Evolutionary conservation across 2,329 filamentous ascomycete genomes (phyloP), one percentile per base, ranked within the genome.

Genomic region (Monilinia polystroma): DNA sequence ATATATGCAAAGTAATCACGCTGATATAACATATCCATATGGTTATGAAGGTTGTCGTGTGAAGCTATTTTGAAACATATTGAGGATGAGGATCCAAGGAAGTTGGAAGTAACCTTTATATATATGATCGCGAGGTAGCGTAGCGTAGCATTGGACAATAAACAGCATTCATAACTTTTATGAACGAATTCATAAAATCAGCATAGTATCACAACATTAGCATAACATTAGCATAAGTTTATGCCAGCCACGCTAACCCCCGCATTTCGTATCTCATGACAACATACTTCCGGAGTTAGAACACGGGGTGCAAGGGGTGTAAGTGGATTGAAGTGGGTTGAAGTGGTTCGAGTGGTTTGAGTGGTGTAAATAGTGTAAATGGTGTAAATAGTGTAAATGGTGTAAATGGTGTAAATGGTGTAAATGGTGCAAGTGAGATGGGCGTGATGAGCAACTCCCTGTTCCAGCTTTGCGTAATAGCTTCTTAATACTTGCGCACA

Each of bases 251-350:
- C 58, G 32, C 58, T 62, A 62, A 26, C 58, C 58, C 58, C 58
- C 58, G 58, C 58, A 62, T 62, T 51, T 51, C n/a, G 7, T 45
- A 47, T 38, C 45, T 26, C 58, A 51, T 41, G 58, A 60, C 58
- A 51, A 38, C 45, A 59, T 59, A 23, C 26, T 32, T 23, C 20
- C 47, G 20, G 47, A 23, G 7, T 6, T 49, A 38, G 3, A 60
- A 38, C 57, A 51, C 29, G 57, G 57, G 57, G 20, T 29, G 29
- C 29, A 29, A 49, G 32, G 32, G 43, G 43, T 16, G 26, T 16
- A 59, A 18, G 23, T 14, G 51, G 43, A 23, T 16, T 16, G 41
- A 35, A 35, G 32, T 35, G 32, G 32, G 32, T 35, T 35, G 32
- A 7, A 35, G 32, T 35, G 32, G 32, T 35, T 35, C 0, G 7